Evolutionary conservation across 2,329 filamentous ascomycete species (phyloP), one percentile per base, ranked within the genome.

Genomic region (Aureobasidium sp.): DNA sequence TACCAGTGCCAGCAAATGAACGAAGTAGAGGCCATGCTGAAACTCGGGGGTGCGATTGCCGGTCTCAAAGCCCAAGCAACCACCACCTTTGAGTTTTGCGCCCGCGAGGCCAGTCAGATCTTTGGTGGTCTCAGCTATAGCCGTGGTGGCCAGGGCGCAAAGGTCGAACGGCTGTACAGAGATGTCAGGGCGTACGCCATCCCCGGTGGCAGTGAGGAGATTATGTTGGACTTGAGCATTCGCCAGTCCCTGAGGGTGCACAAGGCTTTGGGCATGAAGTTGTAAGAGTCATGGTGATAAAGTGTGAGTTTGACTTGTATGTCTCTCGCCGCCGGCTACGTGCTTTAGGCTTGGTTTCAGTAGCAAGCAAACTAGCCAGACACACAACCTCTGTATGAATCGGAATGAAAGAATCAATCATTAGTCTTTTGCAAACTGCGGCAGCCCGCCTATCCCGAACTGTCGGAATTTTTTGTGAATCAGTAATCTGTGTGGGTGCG

Each of bases 151-250:
- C 94, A 97, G 79, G 94, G 94, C 64, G 93, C 85, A 63, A 97
- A 97, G 84, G 85, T 97, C 58, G 94, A 99, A 84, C 80, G 94
- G 64, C 78, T 99, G 69, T 97, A 97, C 77, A 84, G 94, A 65
- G 94, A 99, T 74, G 94, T 97, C 17, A 84, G 94, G 68, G 94
- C 94, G 0, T 97, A 99, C 75, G 93, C 94, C 29, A 81, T 99
- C 68, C 94, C 94, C 3, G 94, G 94, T 70, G 94, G 94, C 27
- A 91, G 86, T 67, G 93, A 99, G 66, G 94, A 99, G 82, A 99
- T 99, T 67, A 99, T 99, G 94, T 79, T 97, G 67, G 94, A 99
- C 75, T 76, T 99, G 71, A 96, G 90, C 77, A 96, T 99, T 75
- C 83, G 93, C 69, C 92, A 97, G 81, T 89, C 87, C 65, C 74